These are phyloP conservation scores for Leccinum subgranulosum DNA, from an alignment of 768 basidiomycete genomes.

Conservation along the genomic window DNA sequence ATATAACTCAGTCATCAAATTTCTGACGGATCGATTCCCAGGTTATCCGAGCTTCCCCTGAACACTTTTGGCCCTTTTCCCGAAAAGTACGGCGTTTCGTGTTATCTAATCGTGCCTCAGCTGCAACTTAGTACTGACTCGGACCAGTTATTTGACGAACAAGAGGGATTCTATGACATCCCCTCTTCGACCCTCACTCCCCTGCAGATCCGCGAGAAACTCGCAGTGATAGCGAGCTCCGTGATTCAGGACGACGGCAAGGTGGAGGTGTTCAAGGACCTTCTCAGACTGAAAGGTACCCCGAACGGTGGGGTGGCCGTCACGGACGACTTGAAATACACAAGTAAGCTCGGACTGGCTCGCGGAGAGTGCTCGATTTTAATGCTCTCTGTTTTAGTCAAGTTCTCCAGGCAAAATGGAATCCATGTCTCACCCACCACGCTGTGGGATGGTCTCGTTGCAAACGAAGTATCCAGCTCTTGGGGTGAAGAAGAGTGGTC, in stretches of 20 bases:
- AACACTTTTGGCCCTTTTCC: constrained; percentile 79
- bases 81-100: constrained; percentile 43
- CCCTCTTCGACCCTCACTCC: constrained; percentile 66
- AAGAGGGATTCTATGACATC: constrained; percentile 79
- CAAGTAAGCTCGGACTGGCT: constrained; percentile 47
- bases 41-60: constrained; percentile 69
- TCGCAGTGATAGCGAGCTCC: constrained; percentile 54
- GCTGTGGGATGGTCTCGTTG: constrained; percentile 73
- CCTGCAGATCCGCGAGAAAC: constrained; percentile 69
- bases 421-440: constrained; percentile 89
- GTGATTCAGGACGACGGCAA: constrained; percentile 48
- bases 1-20: background rate
- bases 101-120: background rate
- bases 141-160: constrained; percentile 67
- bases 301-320: constrained; percentile 82
- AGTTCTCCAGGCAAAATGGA: constrained; percentile 85
- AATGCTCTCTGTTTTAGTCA: constrained; percentile 53
- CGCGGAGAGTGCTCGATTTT: background rate
- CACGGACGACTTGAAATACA: constrained; percentile 86
- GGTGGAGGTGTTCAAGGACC: constrained; percentile 44
- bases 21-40: constrained; percentile 22
- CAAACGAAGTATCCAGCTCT: constrained; percentile 70
- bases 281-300: constrained; percentile 55
- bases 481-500: constrained; percentile 84
- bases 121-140: background rate